Evolutionary conservation across 805 yeast species (phyloP).

Genomic region (Metschnikowia cerradonensis): DNA sequence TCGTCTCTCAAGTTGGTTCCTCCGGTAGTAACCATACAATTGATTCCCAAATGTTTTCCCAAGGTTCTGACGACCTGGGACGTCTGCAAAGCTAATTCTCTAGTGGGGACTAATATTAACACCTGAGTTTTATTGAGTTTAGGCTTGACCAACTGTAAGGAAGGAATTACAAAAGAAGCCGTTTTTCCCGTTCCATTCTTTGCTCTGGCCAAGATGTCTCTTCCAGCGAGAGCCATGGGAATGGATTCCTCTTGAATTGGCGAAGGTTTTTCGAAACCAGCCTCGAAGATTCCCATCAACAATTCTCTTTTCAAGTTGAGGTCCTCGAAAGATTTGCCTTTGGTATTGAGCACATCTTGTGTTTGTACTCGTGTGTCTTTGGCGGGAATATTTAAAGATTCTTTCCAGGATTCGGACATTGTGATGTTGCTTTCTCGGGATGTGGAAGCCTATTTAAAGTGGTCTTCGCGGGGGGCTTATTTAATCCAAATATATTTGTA

Average conservation of each 20-base stretch:
- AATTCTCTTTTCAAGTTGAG: constrained; percentile 88
- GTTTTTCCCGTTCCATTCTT: constrained; percentile 99
- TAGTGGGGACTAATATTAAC: constrained; percentile 89
- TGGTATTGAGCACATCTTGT: constrained; percentile 88
- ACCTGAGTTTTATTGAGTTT: constrained; percentile 84
- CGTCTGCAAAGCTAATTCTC: constrained; percentile 96
- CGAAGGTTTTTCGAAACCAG: constrained; percentile 96
- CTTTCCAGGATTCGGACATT: constrained; percentile 55
- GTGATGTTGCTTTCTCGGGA: neutral
- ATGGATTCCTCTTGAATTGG: constrained; percentile 97
- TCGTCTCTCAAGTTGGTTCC: constrained; percentile 94
- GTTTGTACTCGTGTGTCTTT: constrained; percentile 95
- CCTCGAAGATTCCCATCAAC: constrained; percentile 97
- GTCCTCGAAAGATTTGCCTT: constrained; percentile 89
- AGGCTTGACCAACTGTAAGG: constrained; percentile 84
- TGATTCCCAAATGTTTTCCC: constrained; percentile 87
- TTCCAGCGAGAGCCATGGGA: constrained; percentile 91
- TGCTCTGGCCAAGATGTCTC: constrained; percentile 95
- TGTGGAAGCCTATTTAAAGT: neutral
- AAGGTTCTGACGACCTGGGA: constrained; percentile 95
- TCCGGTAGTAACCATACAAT: constrained; percentile 98
- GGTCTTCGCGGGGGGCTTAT: neutral
- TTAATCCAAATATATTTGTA: neutral
- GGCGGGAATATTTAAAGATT: constrained; percentile 65
- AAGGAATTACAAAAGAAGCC: constrained; percentile 93